Conservation (phyloP, 768 basidiomycete genomes). For the Termitomyces sp. region DNA sequence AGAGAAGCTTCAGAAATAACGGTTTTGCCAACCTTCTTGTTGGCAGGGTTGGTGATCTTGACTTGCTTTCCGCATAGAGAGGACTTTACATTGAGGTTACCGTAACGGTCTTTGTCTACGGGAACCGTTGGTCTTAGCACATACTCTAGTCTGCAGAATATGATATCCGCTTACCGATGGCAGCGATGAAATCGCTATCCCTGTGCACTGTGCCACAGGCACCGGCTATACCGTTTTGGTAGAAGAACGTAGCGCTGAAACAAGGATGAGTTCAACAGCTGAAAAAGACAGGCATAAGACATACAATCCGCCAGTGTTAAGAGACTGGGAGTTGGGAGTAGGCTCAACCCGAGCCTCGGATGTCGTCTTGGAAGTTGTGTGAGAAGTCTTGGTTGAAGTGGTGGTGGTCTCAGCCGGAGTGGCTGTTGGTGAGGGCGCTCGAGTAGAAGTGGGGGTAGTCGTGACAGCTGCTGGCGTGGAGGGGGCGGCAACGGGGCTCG, state of each 20-base stretch:
- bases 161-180: slow-evolving; percentile 50
- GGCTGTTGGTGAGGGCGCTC: slow-evolving; percentile 6
- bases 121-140: neutral
- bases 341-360: slow-evolving; percentile 10
- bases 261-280: slow-evolving; percentile 2
- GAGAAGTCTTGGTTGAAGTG: slow-evolving; percentile 17
- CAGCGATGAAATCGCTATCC: slow-evolving; percentile 61
- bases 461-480: slow-evolving; percentile 17
- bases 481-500: slow-evolving; percentile 17
- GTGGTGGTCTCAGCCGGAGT: slow-evolving; percentile 20
- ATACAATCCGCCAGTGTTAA: slow-evolving; percentile 47
- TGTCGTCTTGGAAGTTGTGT: slow-evolving; percentile 11
- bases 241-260: slow-evolving; percentile 62
- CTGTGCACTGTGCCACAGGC: slow-evolving; percentile 68
- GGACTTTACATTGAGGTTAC: slow-evolving; percentile 44
- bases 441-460: slow-evolving; percentile 17
- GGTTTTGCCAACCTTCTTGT: slow-evolving; percentile 41
- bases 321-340: slow-evolving; percentile 13
- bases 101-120: slow-evolving; percentile 53
- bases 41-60: slow-evolving; percentile 58
- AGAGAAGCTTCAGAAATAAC: neutral
- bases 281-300: slow-evolving; percentile 19
- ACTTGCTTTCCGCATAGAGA: slow-evolving; percentile 66
- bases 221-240: slow-evolving; percentile 71
- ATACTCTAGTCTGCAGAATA: slow-evolving; percentile 2